phyloP scores from a whole-genome alignment of 371 early-diverging fungal genomes.

The Lichtheimia ramosa region DNA sequence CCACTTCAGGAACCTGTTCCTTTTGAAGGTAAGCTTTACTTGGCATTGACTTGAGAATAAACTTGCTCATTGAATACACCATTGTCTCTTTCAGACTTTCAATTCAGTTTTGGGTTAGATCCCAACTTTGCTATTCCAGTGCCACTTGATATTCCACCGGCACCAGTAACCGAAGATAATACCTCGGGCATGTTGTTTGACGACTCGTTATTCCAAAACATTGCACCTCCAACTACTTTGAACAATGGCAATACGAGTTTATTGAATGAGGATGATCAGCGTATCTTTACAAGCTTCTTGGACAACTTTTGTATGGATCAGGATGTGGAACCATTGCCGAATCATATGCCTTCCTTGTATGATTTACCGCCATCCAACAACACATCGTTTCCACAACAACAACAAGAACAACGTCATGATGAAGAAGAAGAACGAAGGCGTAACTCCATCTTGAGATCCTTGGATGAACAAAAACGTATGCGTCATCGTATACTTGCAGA shows the following conservation, averaged over 20 bases:
- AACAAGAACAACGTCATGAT: constrained; percentile 1
- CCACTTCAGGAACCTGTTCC: constrained; percentile 49
- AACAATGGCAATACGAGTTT: constrained; percentile 5
- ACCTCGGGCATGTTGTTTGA: constrained; percentile 4
- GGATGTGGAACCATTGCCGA: constrained; percentile 26
- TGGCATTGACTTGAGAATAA: neutral
- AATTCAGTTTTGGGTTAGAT: constrained; percentile 49
- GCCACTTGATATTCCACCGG: constrained; percentile 38
- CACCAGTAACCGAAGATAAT: constrained; percentile 14
- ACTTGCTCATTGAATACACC: neutral
- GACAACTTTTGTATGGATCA: constrained; percentile 46
- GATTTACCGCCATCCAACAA: constrained; percentile 10
- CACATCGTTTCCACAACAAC: neutral
- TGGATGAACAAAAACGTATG: constrained; percentile 36
- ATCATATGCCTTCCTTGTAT: constrained; percentile 18
- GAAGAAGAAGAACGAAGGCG: constrained; percentile 39
- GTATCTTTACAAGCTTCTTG: constrained; percentile 41
- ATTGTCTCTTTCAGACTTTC: constrained; percentile 30
- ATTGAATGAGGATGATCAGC: constrained; percentile 45
- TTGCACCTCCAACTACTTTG: constrained; percentile 4
- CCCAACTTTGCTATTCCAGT: constrained; percentile 49
- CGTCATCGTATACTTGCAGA: constrained; percentile 19
- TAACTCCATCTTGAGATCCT: constrained; percentile 30
- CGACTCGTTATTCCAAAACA: constrained; percentile 14
- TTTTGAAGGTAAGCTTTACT: constrained; percentile 41